These are phyloP conservation scores for Pythium brassicae DNA, from an alignment of 352 stramenopile species.

Conservation along the genomic window DNA sequence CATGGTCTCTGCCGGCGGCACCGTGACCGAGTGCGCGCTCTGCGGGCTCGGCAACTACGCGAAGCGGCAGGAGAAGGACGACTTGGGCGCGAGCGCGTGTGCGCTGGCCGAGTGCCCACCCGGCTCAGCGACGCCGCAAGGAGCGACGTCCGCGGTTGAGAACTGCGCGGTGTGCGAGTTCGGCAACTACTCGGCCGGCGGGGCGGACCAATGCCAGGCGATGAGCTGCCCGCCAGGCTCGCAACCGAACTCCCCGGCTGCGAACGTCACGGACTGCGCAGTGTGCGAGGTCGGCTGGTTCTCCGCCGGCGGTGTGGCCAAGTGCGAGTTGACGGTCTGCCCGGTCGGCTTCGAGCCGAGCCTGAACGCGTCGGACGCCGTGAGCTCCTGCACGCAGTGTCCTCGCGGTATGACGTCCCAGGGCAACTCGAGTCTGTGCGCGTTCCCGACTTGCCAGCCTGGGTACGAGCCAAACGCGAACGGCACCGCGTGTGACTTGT, in stretches of 20 bases:
- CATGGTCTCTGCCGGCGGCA: conserved; percentile 25
- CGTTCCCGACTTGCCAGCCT: conserved; percentile 29
- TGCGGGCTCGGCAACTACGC: conserved; percentile 26
- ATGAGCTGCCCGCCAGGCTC: conserved; percentile 28
- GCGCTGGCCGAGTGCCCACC: conserved; percentile 13
- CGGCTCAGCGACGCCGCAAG: conserved; percentile 15
- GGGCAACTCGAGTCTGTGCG: conserved; percentile 28
- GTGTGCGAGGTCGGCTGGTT: conserved; percentile 28
- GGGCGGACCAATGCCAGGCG: conserved; percentile 23
- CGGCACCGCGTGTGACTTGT: conserved; percentile 24
- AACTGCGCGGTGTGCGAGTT: conserved; percentile 25
- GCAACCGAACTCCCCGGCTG: conserved; percentile 19
- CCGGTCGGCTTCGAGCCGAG: conserved; percentile 23
- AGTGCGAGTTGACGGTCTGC: conserved; percentile 25
- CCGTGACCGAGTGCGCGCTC: conserved; percentile 14
- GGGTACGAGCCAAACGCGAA: conserved; percentile 35
- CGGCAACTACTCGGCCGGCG: conserved; percentile 24
- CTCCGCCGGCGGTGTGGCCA: conserved; percentile 22
- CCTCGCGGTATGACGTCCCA: conserved; percentile 25
- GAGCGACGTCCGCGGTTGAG: conserved; percentile 15
- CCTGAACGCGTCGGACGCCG: conserved; percentile 23
- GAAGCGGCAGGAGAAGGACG: conserved; percentile 7
- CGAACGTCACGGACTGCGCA: conserved; percentile 20
- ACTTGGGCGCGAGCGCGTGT: conserved; percentile 27
- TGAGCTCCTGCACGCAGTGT: conserved; percentile 26